These are phyloP conservation scores for Toxicodendron radicans DNA, from an alignment of 345 rosid genomes.

Conservation along the genomic window DNA sequence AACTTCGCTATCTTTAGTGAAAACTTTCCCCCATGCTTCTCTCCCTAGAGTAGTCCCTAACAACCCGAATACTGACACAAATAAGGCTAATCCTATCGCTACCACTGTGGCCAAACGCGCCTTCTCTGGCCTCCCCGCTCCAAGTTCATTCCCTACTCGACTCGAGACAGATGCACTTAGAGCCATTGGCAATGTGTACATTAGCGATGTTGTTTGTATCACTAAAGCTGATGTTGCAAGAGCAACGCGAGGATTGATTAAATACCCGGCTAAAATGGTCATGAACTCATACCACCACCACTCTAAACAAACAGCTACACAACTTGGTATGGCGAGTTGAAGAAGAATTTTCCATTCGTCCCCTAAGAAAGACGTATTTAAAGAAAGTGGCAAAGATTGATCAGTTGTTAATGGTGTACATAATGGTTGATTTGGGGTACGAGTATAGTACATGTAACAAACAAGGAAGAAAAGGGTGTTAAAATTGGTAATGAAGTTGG, in stretches of 20 bases:
- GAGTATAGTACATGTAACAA: conserved; percentile 43
- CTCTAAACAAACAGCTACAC: conserved; percentile 84
- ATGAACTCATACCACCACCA: conserved; percentile 99
- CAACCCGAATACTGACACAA: conserved; percentile 55
- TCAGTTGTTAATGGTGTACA: conserved; percentile 3
- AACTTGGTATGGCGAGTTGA: conserved; percentile 70
- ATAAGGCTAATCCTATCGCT: conserved; percentile 55
- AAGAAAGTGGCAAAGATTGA: background rate
- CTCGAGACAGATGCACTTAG: conserved; percentile 75
- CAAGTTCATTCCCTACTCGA: conserved; percentile 84
- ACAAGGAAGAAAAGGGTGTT: conserved; percentile 58
- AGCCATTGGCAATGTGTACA: conserved; percentile 81
- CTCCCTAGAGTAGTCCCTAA: conserved; percentile 62
- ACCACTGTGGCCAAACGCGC: conserved; percentile 63
- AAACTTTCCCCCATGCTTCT: conserved; percentile 66
- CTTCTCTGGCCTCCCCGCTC: conserved; percentile 62
- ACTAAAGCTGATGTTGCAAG: conserved; percentile 74
- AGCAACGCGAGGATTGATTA: conserved; percentile 52
- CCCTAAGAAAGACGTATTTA: background rate
- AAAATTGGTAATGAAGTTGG: conserved; percentile 62
- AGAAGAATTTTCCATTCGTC: conserved; percentile 63
- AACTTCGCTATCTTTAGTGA: conserved; percentile 55
- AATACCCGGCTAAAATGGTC: conserved; percentile 83
- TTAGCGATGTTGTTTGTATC: conserved; percentile 80
- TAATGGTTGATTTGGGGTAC: conserved; percentile 1